These are phyloP conservation scores for Colletotrichum australisinense DNA, from an alignment of 2,329 filamentous ascomycete species.

Conservation along the genomic window DNA sequence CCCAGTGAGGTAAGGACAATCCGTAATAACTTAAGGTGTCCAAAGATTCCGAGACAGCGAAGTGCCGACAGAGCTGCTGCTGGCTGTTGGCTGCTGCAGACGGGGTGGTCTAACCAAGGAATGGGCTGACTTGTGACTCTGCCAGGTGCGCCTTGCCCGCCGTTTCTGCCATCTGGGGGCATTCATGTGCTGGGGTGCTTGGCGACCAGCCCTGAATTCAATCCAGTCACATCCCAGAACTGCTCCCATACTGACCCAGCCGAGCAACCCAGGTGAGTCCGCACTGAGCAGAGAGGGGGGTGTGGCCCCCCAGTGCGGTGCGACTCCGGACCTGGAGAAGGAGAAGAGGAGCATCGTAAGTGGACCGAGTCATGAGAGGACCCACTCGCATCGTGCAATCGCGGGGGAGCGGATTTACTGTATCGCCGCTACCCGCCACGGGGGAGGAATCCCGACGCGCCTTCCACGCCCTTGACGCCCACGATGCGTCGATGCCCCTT, in stretches of 20 bases:
- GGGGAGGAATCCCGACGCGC: neutral
- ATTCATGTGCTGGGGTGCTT: neutral
- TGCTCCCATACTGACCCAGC: too few relatives aligned
- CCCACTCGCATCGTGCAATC: conserved; percentile 10
- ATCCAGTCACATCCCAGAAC: neutral
- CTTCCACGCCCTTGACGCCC: neutral
- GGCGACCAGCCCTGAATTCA: neutral
- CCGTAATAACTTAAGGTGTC: neutral
- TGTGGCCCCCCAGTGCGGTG: neutral
- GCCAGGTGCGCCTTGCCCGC: neutral
- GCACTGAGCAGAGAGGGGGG: neutral
- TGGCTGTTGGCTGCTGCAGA: too few relatives aligned
- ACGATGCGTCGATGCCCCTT: neutral
- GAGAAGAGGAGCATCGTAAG: neutral
- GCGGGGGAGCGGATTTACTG: neutral
- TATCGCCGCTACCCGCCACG: conserved; percentile 5
- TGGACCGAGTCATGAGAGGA: conserved; percentile 10
- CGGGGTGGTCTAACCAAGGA: conserved; percentile 12
- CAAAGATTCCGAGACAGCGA: conserved; percentile 33
- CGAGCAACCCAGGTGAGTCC: too few relatives aligned
- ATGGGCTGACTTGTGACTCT: conserved; percentile 34
- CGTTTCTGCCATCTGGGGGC: conserved; percentile 1
- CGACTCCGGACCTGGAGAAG: conserved; percentile 18
- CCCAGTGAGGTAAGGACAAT: neutral
- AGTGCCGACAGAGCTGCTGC: conserved; percentile 33